Base-by-base conservation (phyloP, 2,329 filamentous ascomycete genomes). In the Neofusicoccum laricinum region DNA sequence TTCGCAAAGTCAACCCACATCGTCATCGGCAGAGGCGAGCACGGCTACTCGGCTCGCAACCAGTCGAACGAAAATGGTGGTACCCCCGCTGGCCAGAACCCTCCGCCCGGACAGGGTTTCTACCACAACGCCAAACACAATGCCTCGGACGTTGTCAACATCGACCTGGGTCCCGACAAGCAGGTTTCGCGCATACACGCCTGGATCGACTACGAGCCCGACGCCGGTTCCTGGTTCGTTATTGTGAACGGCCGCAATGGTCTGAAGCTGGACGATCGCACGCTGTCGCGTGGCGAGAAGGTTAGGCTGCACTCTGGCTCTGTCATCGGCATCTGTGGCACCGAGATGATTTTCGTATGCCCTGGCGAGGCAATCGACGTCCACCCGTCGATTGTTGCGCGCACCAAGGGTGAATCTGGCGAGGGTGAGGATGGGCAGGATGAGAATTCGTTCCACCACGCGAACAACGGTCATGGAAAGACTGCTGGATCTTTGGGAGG, bases 331-430 rank as follows among this genome's bases (percentile, higher is more conserved):
- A 91, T 98, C 72, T 90, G 90, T 70, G 91, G 91, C 61, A 91
- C 95, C 0, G 94, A 99, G 80, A 99, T 99, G 95, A 94, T 98
- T 83, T 99, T 99, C 77, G 92, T 97, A 53, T 86, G 96, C n/a
- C 94, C 95, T 0, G 87, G 87, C 25, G 89, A 91, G 64, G 85
- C 86, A 25, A 83, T 93, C 30, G 82, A 85, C 51, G 88, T 96
- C 66, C 86, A 90, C 72, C 84, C 84, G 21, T 85, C 80, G 71
- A 93, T 90, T 72, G 84, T 91, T 85, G 72, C 73, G 62, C 68
- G 45, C 19, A 75, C 76, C 40, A 72, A 73, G n/a, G 70, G 73
- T 30, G 73, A 76, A 61, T 79, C 78, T 15, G 81, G 80, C 46
- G 75, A 77, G 51, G 75, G 77, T 45, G 76, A 76, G 38, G 63